These are phyloP conservation scores for Metschnikowia lochheadii DNA, from an alignment of 805 yeast species.

Conservation along the genomic window DNA sequence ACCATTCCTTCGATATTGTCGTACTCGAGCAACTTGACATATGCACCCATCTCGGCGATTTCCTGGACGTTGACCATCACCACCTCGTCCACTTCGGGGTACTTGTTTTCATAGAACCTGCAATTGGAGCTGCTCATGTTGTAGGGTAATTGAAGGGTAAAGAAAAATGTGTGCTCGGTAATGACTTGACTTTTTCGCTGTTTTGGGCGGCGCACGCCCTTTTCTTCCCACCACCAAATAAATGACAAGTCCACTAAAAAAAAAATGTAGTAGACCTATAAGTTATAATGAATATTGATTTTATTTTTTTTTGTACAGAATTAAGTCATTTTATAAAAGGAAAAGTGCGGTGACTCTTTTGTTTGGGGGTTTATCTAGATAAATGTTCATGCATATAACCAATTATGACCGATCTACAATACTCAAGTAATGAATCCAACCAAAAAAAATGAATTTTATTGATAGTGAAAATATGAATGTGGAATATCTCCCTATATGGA, in stretches of 20 bases:
- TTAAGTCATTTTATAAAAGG: too few relatives aligned
- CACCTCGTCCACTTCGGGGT: conserved; percentile 97
- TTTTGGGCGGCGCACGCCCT: conserved; percentile 6
- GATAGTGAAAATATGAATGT: too few relatives aligned
- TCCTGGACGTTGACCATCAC: conserved; percentile 98
- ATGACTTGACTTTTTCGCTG: not conserved
- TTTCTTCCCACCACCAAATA: not conserved
- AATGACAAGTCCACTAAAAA: not conserved
- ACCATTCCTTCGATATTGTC: conserved; percentile 99
- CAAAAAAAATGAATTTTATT: too few relatives aligned
- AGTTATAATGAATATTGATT: too few relatives aligned
- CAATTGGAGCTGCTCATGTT: conserved; percentile 83
- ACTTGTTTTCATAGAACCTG: conserved; percentile 96
- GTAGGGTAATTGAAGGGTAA: not conserved
- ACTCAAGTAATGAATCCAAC: too few relatives aligned
- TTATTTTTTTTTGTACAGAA: too few relatives aligned
- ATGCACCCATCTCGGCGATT: conserved; percentile 99
- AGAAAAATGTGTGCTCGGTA: not conserved
- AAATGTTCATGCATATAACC: too few relatives aligned
- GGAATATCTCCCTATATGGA: too few relatives aligned
- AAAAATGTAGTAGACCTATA: too few relatives aligned
- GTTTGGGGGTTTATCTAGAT: too few relatives aligned
- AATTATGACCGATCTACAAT: too few relatives aligned
- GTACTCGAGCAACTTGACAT: conserved; percentile 90
- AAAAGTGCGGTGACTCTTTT: too few relatives aligned